Base-by-base conservation (phyloP, 331 rosid species). In the Prunus yedoensis region DNA sequence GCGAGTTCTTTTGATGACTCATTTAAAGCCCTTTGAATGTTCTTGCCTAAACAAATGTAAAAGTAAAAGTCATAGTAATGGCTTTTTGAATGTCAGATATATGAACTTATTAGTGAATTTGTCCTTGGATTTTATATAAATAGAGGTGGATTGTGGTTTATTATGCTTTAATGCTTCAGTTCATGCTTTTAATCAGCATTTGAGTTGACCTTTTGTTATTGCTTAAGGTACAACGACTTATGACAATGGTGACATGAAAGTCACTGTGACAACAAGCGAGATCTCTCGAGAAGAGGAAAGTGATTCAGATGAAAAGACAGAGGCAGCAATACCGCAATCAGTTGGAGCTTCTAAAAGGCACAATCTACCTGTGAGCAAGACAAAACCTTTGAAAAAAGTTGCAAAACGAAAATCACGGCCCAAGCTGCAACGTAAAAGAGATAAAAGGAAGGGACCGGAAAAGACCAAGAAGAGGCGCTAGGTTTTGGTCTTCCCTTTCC, bases 211-310 rank as follows among this genome's bases (percentile, higher is more conserved):
- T 69, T 78, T 30, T 76, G 43, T 61, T 21, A 7, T 77, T 79
- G 54, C 66, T 80, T 17, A 59, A 94, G 99, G 84, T 47, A 87
- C 84, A 59, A 90, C 81, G 66, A 92, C 90, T 9, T 92, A 92
- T 21, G 96, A 92, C 73, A 85, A 68, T 41, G 96, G 76, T n/a
- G 91, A 88, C 77, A 60, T 89, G 81, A 85, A 87, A 82, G 90
- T 94, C 76, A 85, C 85, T 13, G 98, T 91, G 62, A 88, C 86
- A 70, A 94, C 97, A 64, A 84, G 93, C 64, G 92, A 88, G 82
- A 89, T 91, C 76, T 75, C 83, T 79, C 88, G 74, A 3, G 93
- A 82, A 52, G 94, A 88, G 58, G 93, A 86, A 86, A 72, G 62
- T 64, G 10, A 25, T 70, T 80, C 81, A 13, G 70, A 47, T 14